Base-by-base conservation (phyloP, 208 protist genomes). In the Crithidia thermophila region DNA sequence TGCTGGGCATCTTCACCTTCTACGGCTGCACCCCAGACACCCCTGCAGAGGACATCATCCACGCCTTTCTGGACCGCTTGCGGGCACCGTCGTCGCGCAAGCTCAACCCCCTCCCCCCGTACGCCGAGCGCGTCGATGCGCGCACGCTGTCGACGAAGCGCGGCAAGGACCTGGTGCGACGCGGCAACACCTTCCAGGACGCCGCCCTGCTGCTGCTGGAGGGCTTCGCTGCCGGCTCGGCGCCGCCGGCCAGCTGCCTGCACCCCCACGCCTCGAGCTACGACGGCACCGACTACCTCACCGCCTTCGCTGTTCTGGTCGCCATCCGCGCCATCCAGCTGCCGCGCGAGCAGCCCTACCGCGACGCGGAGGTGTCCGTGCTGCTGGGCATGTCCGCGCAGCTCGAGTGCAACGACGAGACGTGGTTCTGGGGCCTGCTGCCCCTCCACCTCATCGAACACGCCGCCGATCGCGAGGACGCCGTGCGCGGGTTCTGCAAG, bases 201-300 rank as follows among this genome's bases (percentile, higher is more conserved):
- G 67, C 91, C 5, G 77, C 85, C n/a, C 70, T 93, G 34, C 80
- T 88, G 11, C 27, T 96, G 16, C 81, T 96, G 27, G 83, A 93
- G 51, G 88, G 87, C 30, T 94, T 91, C 62, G 66, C 82, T 7
- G 31, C 61, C 3, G 86, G 85, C 27, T 27, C 59, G 18, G 78
- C 83, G 20, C 88, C 88, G 3, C 69, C 77, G 10, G 59, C 79
- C 1, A 70, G 61, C n/a, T 77, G 72, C 30, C 79, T 97, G 33
- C 91, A 94, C 72, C 88, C 91, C 28, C 87, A 94, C 67, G 84
- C 88, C 0, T 94, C 89, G 5, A 94, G 84, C 75, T 97, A 97
- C 79, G 86, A 72, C 37, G 79, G 82, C 42, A 79, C 81, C 9
- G 88, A 93, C 50, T 94, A 90, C 61, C 53, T 93, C 37, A 79